Base-by-base conservation (phyloP, 352 stramenopile genomes). In the Globisporangium emineosum region DNA sequence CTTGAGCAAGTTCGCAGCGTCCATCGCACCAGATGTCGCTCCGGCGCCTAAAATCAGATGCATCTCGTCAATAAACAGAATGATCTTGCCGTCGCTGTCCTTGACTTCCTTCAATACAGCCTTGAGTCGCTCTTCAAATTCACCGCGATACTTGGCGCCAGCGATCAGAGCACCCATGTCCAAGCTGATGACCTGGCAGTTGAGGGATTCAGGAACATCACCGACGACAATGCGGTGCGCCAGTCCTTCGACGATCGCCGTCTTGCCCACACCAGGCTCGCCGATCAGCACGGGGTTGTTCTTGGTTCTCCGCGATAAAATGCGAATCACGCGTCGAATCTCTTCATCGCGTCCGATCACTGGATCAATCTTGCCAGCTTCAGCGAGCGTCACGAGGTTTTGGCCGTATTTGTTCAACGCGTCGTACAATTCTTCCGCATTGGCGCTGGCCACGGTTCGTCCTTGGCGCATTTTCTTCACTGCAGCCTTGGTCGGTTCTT, bases 11-110 rank as follows among this genome's bases (percentile, higher is more conserved):
- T 99, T 99, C 8, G 96, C 93, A 30, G 97, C 98, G 63, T 99
- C 96, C 97, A 99, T 99, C 0, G 97, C 84, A 40, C 94, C 93
- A 8, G 81, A 88, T 0, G 78, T 93, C 49, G 90, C 86, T 6
- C 97, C 98, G 19, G 97, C 97, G 17, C 97, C 97, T 9, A 99
- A 71, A 25, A 99, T 90, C 42, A 98, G 57, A 77, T 99, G 96
- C 72, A 99, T 94, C 67, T 99, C 98, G 52, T 99, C 98, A 57
- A 99, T 98, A 69, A 99, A 99, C 43, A 99, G 70, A 51, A 99
- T 97, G 67, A 99, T 97, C 66, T 98, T 97, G 62, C 91, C 93
- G 62, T 98, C 83, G 58, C 94, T 95, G 27, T 96, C 84, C 65
- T 97, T 88, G 57, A 97, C 87, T 57, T 98, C 92, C 68, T 97